Evolutionary conservation across 495 filamentous ascomycete species (phyloP).

Genomic region (Xylona heveae): DNA sequence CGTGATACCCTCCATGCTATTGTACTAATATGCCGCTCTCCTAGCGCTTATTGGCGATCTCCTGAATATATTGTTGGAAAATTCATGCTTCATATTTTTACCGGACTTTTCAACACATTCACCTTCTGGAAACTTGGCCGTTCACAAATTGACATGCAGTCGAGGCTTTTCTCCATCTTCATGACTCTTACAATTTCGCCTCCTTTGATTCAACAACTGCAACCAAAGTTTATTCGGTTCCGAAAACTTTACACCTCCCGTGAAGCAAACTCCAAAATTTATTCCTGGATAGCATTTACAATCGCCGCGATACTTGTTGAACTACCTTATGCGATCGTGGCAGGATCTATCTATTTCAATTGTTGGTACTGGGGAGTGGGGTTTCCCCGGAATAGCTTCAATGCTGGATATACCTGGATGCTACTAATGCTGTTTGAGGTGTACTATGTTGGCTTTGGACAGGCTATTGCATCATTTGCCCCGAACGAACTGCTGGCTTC

Average conservation of each 20-base stretch:
- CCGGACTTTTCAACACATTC: constrained; percentile 40
- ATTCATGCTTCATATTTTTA: constrained; percentile 35
- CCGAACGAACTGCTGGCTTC: constrained; percentile 55
- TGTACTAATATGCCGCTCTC: constrained; percentile 1
- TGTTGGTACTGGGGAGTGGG: constrained; percentile 37
- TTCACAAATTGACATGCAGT: constrained; percentile 38
- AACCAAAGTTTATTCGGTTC: constrained; percentile 46
- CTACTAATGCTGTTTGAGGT: constrained; percentile 46
- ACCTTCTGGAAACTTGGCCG: constrained; percentile 40
- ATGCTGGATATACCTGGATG: constrained; percentile 33
- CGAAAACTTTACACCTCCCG: constrained; percentile 48
- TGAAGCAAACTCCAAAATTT: constrained; percentile 46
- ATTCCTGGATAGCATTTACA: constrained; percentile 54
- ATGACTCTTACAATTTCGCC: constrained; percentile 28
- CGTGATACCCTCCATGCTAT: no score
- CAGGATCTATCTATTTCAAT: constrained; percentile 28
- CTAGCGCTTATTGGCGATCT: no score
- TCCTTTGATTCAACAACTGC: constrained; percentile 30
- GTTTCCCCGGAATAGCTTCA: constrained; percentile 28
- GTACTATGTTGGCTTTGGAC: constrained; percentile 53
- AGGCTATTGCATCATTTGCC: constrained; percentile 52
- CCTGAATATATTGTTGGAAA: constrained; percentile 27
- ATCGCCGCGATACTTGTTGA: constrained; percentile 40
- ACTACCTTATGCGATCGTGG: constrained; percentile 27
- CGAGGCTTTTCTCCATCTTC: constrained; percentile 47